Conservation (phyloP, 108 stramenopile species). For the Conticribra weissflogii region DNA sequence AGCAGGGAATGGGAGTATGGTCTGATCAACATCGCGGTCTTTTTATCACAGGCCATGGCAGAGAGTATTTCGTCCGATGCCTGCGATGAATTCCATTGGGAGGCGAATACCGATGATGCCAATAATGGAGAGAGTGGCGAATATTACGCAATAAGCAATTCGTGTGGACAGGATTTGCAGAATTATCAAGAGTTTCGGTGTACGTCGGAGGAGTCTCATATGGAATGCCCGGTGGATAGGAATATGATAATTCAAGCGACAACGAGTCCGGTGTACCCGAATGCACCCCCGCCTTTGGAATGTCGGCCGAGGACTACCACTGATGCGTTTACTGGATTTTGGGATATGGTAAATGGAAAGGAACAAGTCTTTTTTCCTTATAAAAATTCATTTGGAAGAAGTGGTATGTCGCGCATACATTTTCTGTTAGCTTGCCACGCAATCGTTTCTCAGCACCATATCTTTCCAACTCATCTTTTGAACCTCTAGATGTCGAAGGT, state of each 20-base stretch:
- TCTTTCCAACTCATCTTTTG: too few relatives aligned
- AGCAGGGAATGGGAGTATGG: conserved; percentile 29
- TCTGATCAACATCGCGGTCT: conserved; percentile 26
- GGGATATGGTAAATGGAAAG: conserved; percentile 32
- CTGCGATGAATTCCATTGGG: conserved; percentile 36
- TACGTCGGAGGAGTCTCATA: conserved; percentile 27
- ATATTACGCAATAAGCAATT: conserved; percentile 46
- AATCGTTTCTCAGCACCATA: too few relatives aligned
- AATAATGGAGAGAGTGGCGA: not conserved
- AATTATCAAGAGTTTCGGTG: conserved; percentile 49
- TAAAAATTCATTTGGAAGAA: conserved; percentile 41
- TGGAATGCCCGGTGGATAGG: conserved; percentile 46
- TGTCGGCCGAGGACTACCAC: conserved; percentile 34
- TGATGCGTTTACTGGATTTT: conserved; percentile 42
- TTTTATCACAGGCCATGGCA: conserved; percentile 46
- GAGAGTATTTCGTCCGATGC: conserved; percentile 43
- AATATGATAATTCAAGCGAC: conserved; percentile 44
- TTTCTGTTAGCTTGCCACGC: too few relatives aligned
- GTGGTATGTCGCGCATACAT: conserved; percentile 11
- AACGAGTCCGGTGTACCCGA: conserved; percentile 23
- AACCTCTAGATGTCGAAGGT: conserved; percentile 38
- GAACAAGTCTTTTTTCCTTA: conserved; percentile 27
- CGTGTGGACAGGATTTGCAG: conserved; percentile 45
- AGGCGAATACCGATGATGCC: conserved; percentile 24
- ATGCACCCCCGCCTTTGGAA: conserved; percentile 45